Percentiles rank a stretch among this genome's conserved stretches.
Evolutionary conservation across 345 rosid species (phyloP).

Genomic region (Clarkia xantiana): DNA sequence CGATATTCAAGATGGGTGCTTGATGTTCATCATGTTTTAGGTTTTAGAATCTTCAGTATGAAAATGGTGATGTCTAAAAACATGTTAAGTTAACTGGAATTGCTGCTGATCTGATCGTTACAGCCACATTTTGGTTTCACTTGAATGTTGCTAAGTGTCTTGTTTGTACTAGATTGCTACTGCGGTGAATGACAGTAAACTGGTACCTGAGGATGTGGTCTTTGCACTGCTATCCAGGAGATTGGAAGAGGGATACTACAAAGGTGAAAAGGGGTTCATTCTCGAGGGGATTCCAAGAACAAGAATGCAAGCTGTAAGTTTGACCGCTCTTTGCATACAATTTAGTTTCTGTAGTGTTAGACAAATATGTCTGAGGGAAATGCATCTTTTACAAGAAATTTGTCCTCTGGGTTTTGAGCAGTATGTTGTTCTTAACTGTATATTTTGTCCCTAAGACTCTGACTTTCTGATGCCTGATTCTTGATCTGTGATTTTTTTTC

Average conservation of each 20-base stretch:
- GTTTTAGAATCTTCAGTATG: no score
- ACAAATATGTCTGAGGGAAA: background rate
- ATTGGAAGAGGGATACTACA: constrained; percentile 64
- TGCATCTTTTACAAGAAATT: background rate
- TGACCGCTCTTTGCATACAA: background rate
- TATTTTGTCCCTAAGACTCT: background rate
- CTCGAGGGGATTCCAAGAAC: constrained; percentile 91
- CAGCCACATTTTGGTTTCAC: background rate
- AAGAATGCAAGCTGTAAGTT: constrained; percentile 58
- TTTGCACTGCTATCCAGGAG: constrained; percentile 72
- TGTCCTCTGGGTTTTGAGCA: background rate
- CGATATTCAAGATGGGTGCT: no score
- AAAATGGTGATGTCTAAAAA: no score
- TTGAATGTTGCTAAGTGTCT: background rate
- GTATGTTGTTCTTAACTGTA: background rate
- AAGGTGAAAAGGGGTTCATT: constrained; percentile 90
- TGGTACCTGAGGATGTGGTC: constrained; percentile 60
- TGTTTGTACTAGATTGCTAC: constrained; percentile 22
- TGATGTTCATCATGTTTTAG: no score
- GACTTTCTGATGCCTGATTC: background rate
- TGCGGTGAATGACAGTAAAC: constrained; percentile 58
- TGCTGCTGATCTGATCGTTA: no score
- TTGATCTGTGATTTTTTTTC: background rate
- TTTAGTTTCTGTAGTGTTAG: background rate
- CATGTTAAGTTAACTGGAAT: no score